Conservation (phyloP, 805 yeast species). For the Blastobotrys mokoenaii region DNA sequence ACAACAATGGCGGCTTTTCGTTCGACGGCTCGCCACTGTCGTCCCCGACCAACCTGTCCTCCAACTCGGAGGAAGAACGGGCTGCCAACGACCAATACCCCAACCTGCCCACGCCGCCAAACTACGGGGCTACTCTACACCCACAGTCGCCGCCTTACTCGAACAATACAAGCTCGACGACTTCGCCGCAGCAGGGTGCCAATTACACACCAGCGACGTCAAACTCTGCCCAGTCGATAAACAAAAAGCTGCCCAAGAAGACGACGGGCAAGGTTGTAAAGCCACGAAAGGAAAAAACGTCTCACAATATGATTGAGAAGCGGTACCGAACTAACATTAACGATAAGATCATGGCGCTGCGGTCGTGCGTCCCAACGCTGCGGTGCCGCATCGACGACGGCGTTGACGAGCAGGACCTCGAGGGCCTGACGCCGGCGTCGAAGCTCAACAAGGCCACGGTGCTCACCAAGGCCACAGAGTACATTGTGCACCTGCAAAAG, state of each 20-base stretch:
- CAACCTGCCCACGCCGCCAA: conserved; percentile 4
- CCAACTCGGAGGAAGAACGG: too few relatives aligned
- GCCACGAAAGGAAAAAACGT: conserved; percentile 39
- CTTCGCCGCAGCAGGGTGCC: neutral
- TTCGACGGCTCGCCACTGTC: too few relatives aligned
- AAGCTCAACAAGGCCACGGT: conserved; percentile 75
- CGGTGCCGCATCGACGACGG: conserved; percentile 48
- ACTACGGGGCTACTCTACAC: neutral
- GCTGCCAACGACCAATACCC: neutral
- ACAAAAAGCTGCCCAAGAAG: conserved; percentile 3
- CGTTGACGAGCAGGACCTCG: conserved; percentile 45
- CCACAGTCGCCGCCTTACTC: neutral
- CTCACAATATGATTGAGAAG: conserved; percentile 76
- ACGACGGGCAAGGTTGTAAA: conserved; percentile 20
- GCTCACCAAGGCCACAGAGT: conserved; percentile 70
- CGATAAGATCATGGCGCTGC: conserved; percentile 54
- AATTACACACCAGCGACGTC: neutral
- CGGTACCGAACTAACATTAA: conserved; percentile 73
- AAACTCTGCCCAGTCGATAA: neutral
- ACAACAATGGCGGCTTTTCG: too few relatives aligned
- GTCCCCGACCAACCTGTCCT: too few relatives aligned
- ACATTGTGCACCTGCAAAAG: conserved; percentile 61
- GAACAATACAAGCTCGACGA: neutral
- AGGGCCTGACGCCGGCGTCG: conserved; percentile 67
- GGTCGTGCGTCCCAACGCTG: conserved; percentile 73